Conservation (phyloP, 169 alveolate species). For the Cryptosporidium sp. region DNA sequence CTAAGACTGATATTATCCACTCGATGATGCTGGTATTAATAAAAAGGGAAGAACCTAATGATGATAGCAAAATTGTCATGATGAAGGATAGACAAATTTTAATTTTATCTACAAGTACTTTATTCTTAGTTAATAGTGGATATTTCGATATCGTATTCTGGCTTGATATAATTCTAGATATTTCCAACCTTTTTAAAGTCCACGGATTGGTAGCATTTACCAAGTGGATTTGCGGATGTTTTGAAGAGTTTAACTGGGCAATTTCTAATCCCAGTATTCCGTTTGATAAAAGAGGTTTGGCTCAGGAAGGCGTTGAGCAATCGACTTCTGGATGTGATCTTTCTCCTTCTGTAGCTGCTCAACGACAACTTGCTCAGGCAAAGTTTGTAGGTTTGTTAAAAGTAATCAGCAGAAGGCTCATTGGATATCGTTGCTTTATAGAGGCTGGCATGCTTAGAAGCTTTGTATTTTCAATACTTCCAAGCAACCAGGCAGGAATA, state of each 20-base stretch:
- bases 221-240: constrained; percentile 53
- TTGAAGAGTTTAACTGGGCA: constrained; percentile 58
- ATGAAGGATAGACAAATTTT: constrained; percentile 15
- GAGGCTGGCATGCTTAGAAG: constrained; percentile 59
- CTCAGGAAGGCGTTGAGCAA: neutral
- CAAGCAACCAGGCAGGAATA: constrained; percentile 71
- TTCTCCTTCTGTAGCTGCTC: constrained; percentile 66
- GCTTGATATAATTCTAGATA: constrained; percentile 42
- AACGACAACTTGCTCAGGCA: constrained; percentile 74
- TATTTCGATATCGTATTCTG: constrained; percentile 48
- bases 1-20: constrained; percentile 25
- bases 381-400: constrained; percentile 61
- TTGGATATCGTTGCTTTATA: constrained; percentile 16
- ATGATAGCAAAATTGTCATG: neutral
- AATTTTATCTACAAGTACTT: constrained; percentile 6
- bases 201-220: constrained; percentile 46
- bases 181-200: neutral
- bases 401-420: constrained; percentile 23
- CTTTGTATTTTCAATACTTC: constrained; percentile 52
- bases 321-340: neutral
- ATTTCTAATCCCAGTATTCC: constrained; percentile 64
- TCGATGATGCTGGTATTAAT: constrained; percentile 9
- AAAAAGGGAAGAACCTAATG: neutral
- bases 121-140: constrained; percentile 42
- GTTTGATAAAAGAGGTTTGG: constrained; percentile 7